Evolutionary conservation across 1,139 yeast species (phyloP), one percentile per base, ranked within the genome.

Genomic region (Saccharomyces hybrid): DNA sequence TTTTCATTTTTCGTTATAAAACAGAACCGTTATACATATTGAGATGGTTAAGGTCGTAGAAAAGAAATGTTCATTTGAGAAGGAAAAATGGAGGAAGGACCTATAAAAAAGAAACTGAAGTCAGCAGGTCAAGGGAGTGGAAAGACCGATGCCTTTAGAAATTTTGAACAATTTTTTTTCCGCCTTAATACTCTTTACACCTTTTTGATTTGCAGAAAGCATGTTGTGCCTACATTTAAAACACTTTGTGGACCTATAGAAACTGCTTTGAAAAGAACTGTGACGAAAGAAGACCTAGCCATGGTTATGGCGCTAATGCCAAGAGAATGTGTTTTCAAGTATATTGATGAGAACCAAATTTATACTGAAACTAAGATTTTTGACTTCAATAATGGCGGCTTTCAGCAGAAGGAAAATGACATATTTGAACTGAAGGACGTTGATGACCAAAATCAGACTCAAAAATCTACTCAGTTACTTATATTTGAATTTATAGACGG

Each of bases 401-500:
- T 67, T 57, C 66, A 73, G 52, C 77, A 79, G 60, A 74, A 78
- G 52, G 82, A 79, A 46, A 63, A 69, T 29, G 84, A 80, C 63
- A 74, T 81, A 38, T 80, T 75, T 57, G 74, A 78, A 47, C 62
- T 79, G 38, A 75, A 78, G 53, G 59, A 63, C 27, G 32, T 56
- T 4, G 75, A 72, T 32, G 64, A 67, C 38, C 71, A 70, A 53
- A 54, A 61, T 8, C 67, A 68, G n/a, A 62, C 65, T 2, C 59
- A 64, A 28, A 57, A 64, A 11, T 65, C 72, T 0, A 73, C 73
- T 38, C 89, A 84, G 60, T 63, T 88, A 3, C 73, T 90, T 28
- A 75, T 89, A 1, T 86, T 90, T 67, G 95, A 87, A 63, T 88
- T 90, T 67, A 76, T 81, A 19, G 97, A 90, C 69, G 88, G 89